Evolutionary conservation across 2,329 filamentous ascomycete genomes (phyloP), one percentile per base, ranked within the genome.

Genomic region (Neonectria faginata): DNA sequence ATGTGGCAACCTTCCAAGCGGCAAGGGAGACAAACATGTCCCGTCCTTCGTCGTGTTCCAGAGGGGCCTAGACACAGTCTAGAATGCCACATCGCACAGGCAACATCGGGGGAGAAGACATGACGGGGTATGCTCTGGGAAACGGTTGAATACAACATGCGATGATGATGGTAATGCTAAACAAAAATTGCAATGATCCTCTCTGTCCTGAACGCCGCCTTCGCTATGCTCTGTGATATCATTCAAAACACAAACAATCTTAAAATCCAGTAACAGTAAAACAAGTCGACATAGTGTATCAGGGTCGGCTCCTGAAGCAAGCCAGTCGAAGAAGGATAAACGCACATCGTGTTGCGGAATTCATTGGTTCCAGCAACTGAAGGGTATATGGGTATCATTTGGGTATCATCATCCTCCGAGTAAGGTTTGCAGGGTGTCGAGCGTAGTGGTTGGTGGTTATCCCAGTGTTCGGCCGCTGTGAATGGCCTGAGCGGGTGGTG

Each of bases 381-480:
- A 66, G 61, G 68, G 69, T 68, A 68, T 67, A 70, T 68, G 68
- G 74, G 74, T 75, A 77, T 75, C 71, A 74, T 68, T 72, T 69
- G 70, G 66, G 71, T 73, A 72, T 74, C 70, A 66, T 68, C 62
- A 60, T 70, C 60, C 61, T 68, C 57, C 57, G 60, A 62, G 54
- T 60, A 58, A 51, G 65, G 64, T 51, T 65, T 50, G 62, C 45
- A 29, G 61, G 59, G 59, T 61, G 39, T 62, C 56, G 57, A 60
- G 57, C 67, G 60, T 67, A 42, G 7, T 18, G 62, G 33, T 57
- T 18, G 62, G 33, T 57, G 52, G 64, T 68, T 75, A 87, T 39
- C 83, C 84, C 62, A 87, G 75, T 3, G 83, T 83, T 53, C 85
- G 83, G 44, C 85, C 85, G 69, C 82, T 86, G 67, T 85, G 83